Evolutionary conservation across 164 flowering plant species (phyloP), one percentile per base, ranked within the genome.

Genomic region (Chimonanthus praecox): DNA sequence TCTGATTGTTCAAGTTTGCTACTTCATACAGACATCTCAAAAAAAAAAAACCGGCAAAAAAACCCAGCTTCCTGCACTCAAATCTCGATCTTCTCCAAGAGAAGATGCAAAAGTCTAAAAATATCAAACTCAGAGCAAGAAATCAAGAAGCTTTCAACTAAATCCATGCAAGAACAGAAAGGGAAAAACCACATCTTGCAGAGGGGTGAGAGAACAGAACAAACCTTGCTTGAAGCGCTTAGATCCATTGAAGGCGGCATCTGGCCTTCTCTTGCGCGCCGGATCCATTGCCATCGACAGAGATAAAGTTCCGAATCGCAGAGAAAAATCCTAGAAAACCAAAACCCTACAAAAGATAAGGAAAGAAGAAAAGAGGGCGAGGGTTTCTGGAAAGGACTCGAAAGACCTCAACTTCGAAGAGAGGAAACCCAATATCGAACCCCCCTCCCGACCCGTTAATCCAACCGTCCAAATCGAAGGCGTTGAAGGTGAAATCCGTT

Each of bases 261-360:
- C 83, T 0, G 66, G 67, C 71, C 83, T 77, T 73, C 84, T 78
- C 78, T 85, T 85, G 68, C 86, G 68, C 47, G 68, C 49, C 18
- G 47, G 68, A 68, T 73, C 81, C 80, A 78, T 81, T 61, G 49
- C 47, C 60, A 2, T 51, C 7, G 16, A 72, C 9, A 6, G 6
- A 6, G 6, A 74, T 33, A 63, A 18, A 71, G n/a, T 7, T n/a
- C 10, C 7, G 10, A 48, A 68, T 16, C 43, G 20, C 64, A 49
- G 6, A n/a, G 49, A 62, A 7, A 7, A 9, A 50, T 11, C 21
- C 3, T 20, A 20, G 20, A 4, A 46, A 66, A 47, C 68, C 68
- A 43, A 66, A 43, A 66, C 44, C 6, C n/a, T 64, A 10, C 47
- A 43, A 11, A 20, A 33, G 10, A 2, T 0, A 20, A 63, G 66